Base-by-base conservation (phyloP, 1,284 basidiomycete genomes). In the Wallemia ichthyophaga region DNA sequence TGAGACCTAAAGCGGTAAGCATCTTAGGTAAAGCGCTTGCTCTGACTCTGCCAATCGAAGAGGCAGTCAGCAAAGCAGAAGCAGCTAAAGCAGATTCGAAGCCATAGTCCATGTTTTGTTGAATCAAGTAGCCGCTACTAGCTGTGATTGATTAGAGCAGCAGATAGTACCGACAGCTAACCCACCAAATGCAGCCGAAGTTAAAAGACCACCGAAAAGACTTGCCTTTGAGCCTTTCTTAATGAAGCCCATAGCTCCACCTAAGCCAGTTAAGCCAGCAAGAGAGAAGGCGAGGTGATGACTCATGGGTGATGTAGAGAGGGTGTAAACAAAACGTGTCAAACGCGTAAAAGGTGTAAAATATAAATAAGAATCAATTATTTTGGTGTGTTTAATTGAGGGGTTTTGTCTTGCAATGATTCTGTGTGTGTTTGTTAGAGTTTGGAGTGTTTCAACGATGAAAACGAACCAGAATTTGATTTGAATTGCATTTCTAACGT, bases 401-500 rank as follows among this genome's bases (percentile, higher is more conserved):
- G 37, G 26, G 81, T 83, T 66, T 79, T 83, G 71, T 84, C 82
- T 65, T 82, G 81, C 76, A 85, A 80, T 57, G 82, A 84, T 69
- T 84, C 82, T 85, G 62, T 2, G 25, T 48, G 3, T n/a, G n/a
- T n/a, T n/a, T n/a, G n/a, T n/a, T n/a, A n/a, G n/a, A n/a, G n/a
- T n/a, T n/a, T n/a, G n/a, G n/a, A n/a, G n/a, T n/a, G n/a, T n/a
- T n/a, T n/a, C n/a, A 3, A 28, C 3, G 53, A 31, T 1, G 28
- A 55, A 37, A 25, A 64, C 74, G 59, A 62, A 81, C 83, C 83
- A 63, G 82, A 85, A 69, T 85, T 85, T 9, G 81, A 80, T 69
- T 85, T 85, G 67, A 85, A 85, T 67, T 85, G 83, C 80, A 85
- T 80, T 62, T 80, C 74, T 48, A 48, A 0, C 81, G 83, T 21